phyloP scores from a whole-genome alignment of 192 early-diverging fungal species.

The Pilaira anomala region DNA sequence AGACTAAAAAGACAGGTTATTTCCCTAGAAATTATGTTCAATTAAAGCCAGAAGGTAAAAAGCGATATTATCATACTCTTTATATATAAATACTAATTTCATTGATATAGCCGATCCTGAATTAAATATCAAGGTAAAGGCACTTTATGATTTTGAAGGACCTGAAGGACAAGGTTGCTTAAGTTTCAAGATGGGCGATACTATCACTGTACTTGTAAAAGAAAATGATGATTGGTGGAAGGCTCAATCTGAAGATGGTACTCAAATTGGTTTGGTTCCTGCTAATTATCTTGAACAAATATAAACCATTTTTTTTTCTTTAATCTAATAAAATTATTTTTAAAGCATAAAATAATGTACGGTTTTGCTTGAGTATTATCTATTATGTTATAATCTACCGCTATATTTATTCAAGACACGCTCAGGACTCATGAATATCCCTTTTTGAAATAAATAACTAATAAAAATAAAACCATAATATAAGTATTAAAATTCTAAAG shows the following conservation, averaged over 20 bases:
- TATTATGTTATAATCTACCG: too few relatives aligned
- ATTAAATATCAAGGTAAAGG: conserved; percentile 38
- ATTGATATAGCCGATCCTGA: conserved; percentile 15
- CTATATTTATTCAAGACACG: too few relatives aligned
- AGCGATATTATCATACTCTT: too few relatives aligned
- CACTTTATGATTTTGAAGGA: conserved; percentile 41
- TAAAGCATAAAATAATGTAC: too few relatives aligned
- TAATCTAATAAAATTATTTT: too few relatives aligned
- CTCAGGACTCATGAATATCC: too few relatives aligned
- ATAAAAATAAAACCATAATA: too few relatives aligned
- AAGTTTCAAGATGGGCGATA: conserved; percentile 56
- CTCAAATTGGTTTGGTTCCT: conserved; percentile 39
- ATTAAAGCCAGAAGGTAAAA: conserved; percentile 23
- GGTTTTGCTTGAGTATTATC: too few relatives aligned
- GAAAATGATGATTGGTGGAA: conserved; percentile 47
- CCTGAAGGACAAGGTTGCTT: conserved; percentile 54
- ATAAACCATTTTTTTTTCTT: too few relatives aligned
- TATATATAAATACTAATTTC: too few relatives aligned
- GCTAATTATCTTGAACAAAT: conserved; percentile 51
- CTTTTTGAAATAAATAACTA: too few relatives aligned
- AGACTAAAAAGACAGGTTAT: conserved; percentile 38
- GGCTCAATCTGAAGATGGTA: conserved; percentile 34
- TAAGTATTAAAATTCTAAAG: too few relatives aligned
- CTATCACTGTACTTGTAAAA: conserved; percentile 57
- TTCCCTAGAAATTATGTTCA: conserved; percentile 50